Evolutionary conservation across 371 early-diverging fungal species (phyloP), one percentile per base, ranked within the genome.

Genomic region (Zopfochytrium polystomum): DNA sequence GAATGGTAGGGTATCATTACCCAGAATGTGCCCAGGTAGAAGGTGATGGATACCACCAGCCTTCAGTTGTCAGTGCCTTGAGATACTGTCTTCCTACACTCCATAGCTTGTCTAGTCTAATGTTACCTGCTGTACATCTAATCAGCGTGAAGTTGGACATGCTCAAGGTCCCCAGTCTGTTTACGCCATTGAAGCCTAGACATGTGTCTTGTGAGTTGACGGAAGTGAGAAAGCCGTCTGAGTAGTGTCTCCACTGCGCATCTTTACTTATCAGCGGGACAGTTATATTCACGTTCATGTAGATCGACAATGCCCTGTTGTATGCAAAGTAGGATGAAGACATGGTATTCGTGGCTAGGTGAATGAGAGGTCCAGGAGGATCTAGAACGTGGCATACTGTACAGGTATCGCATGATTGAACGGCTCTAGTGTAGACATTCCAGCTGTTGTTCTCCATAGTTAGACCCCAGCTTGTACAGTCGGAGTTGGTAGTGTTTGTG

Each of bases 161-260:
- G n/a, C n/a, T n/a, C n/a, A n/a, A n/a, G n/a, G n/a, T n/a, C n/a
- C n/a, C n/a, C n/a, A n/a, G n/a, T n/a, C n/a, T n/a, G n/a, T n/a
- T n/a, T n/a, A n/a, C n/a, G n/a, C n/a, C n/a, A n/a, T n/a, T n/a
- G n/a, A n/a, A n/a, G n/a, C 42, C 42, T 11, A 38, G 42, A n/a
- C 42, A 38, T n/a, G 42, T 38, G 42, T 38, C 42, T n/a, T 38
- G 42, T n/a, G 42, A 38, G 42, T 38, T 38, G 42, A 38, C n/a
- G 42, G 42, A 38, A 9, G 42, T 11, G 9, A 38, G n/a, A n/a
- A 38, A n/a, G 11, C 42, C 42, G 42, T 38, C 42, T 9, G 11
- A 11, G 42, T 38, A 38, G 42, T 38, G 42, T 9, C 42, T 9
- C 42, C 42, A 38, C n/a, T 38, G 42, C 9, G n/a, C n/a, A n/a